Evolutionary conservation across 768 basidiomycete species (phyloP).

Genomic region (Terana coerulea): DNA sequence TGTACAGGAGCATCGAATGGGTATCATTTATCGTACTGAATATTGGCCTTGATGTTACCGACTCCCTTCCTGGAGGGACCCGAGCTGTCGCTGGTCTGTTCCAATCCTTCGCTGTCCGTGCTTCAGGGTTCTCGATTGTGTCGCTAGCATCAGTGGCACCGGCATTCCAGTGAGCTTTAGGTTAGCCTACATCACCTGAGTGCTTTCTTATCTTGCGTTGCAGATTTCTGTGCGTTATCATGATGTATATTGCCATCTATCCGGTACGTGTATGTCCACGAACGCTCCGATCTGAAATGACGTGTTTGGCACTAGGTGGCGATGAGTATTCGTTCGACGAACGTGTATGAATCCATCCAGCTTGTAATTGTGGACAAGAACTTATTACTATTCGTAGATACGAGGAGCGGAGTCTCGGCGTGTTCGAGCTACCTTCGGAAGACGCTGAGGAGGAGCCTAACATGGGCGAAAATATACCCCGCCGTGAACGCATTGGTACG

Average conservation of each 20-base stretch:
- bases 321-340: conserved; percentile 62
- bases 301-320: conserved; percentile 37
- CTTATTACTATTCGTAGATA: conserved; percentile 33
- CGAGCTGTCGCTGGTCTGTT: conserved; percentile 45
- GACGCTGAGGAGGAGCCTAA: conserved; percentile 48
- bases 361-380: background rate
- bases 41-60: conserved; percentile 18
- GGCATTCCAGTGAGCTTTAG: conserved; percentile 54
- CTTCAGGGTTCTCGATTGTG: conserved; percentile 50
- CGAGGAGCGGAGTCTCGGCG: conserved; percentile 69
- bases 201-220: background rate
- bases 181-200: background rate
- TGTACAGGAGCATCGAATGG: conserved; percentile 58
- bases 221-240: conserved; percentile 65
- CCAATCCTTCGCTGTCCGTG: conserved; percentile 50
- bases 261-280: conserved; percentile 12
- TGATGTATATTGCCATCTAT: conserved; percentile 71
- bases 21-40: conserved; percentile 59
- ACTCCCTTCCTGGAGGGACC: conserved; percentile 28
- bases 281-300: background rate
- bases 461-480: conserved; percentile 32
- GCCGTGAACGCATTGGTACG: conserved; percentile 41
- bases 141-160: conserved; percentile 53
- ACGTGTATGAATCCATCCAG: conserved; percentile 42
- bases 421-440: conserved; percentile 51